phyloP scores from a whole-genome alignment of 306 rosid genomes.

The Trifolium dubium region DNA sequence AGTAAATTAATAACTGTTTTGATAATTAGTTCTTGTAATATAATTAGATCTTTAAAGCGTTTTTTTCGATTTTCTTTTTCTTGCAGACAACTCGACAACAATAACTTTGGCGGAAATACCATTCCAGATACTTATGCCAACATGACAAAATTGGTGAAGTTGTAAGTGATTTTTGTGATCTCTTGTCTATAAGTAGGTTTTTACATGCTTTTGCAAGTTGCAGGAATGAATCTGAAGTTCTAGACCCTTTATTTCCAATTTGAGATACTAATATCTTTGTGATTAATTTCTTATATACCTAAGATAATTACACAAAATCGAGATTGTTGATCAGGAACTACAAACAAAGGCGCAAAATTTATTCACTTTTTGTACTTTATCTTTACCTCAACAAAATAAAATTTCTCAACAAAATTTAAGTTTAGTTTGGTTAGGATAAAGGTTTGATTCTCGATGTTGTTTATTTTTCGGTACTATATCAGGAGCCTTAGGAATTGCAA shows the following conservation, averaged over 20 bases:
- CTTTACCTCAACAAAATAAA: too few species aligned
- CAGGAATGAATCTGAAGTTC: slow-evolving; percentile 15
- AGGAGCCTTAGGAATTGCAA: slow-evolving; percentile 93
- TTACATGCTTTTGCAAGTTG: too few species aligned
- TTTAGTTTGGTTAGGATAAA: not conserved
- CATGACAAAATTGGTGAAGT: slow-evolving; percentile 63
- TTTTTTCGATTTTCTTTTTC: slow-evolving; percentile 38
- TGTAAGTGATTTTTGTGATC: slow-evolving; percentile 62
- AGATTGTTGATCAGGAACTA: not conserved
- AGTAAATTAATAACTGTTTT: not conserved
- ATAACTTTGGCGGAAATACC: slow-evolving; percentile 65
- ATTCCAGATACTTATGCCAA: slow-evolving; percentile 72
- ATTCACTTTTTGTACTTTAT: not conserved
- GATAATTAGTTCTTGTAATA: not conserved
- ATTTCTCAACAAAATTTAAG: too few species aligned
- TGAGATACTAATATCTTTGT: slow-evolving; percentile 15
- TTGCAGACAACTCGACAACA: slow-evolving; percentile 93
- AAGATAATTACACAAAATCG: not conserved
- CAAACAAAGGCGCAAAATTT: not conserved
- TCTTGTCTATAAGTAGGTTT: slow-evolving; percentile 23
- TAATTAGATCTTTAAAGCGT: slow-evolving; percentile 1
- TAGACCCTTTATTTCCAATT: slow-evolving; percentile 28
- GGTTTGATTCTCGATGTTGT: slow-evolving; percentile 34
- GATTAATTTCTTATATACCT: not conserved
- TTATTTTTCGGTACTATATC: slow-evolving; percentile 39